phyloP scores from a whole-genome alignment of 1,284 basidiomycete species.

The Ganoderma lingzhi region DNA sequence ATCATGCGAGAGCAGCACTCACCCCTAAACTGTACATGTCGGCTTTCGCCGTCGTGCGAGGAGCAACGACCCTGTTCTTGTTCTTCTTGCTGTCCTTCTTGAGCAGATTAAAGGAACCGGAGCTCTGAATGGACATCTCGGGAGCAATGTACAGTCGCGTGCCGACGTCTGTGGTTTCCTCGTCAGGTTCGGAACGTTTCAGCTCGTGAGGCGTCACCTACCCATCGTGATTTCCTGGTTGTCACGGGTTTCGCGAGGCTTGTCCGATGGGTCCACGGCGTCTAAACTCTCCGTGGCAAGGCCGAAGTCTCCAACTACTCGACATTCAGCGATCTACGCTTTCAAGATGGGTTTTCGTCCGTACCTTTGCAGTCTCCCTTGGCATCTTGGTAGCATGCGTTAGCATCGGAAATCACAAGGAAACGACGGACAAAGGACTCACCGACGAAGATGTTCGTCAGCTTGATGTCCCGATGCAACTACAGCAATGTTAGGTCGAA shows the following conservation, averaged over 20 bases:
- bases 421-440: conserved; percentile 30
- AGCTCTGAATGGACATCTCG: conserved; percentile 56
- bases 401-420: not conserved
- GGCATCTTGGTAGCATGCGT: conserved; percentile 65
- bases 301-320: conserved; percentile 89
- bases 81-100: conserved; percentile 47
- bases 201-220: conserved; percentile 35
- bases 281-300: conserved; percentile 87
- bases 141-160: conserved; percentile 95
- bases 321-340: not conserved
- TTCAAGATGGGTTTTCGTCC: not conserved
- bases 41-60: conserved; percentile 83
- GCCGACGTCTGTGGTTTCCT: conserved; percentile 74
- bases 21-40: conserved; percentile 96
- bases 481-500: conserved; percentile 37
- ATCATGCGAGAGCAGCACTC: conserved; percentile 8
- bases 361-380: conserved; percentile 90
- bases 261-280: conserved; percentile 73
- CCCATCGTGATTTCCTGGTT: conserved; percentile 80
- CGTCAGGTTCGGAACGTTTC: not conserved
- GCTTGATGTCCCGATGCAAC: conserved; percentile 93
- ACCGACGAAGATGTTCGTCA: conserved; percentile 94
- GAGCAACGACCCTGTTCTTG: conserved; percentile 51
- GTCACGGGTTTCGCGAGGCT: conserved; percentile 46
- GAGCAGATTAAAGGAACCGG: conserved; percentile 37